Evolutionary conservation across 1,284 basidiomycete genomes (phyloP).

Genomic region (Cystobasidium pallidum): DNA sequence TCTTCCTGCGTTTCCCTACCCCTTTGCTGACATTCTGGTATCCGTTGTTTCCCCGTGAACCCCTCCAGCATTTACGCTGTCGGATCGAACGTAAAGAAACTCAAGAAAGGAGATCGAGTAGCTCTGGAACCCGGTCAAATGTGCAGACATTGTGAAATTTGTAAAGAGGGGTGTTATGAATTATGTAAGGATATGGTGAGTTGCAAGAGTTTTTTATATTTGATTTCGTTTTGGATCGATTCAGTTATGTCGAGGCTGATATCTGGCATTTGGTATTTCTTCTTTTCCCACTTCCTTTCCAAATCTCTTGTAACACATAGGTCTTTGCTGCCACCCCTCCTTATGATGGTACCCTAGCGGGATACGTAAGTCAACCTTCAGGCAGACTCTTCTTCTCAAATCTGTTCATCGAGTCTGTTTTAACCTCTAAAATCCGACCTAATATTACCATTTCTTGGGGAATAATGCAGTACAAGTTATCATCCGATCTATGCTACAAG

Average conservation of each 20-base stretch:
- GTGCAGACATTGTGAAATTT: slow-evolving; percentile 61
- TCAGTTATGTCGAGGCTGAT: no score
- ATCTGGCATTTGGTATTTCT: not conserved
- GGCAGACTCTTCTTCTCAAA: not conserved
- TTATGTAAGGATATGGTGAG: slow-evolving; percentile 53
- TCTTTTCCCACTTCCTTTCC: no score
- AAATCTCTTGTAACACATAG: not conserved
- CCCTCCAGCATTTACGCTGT: slow-evolving; percentile 60
- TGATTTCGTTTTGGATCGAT: not conserved
- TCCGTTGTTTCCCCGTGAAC: no score
- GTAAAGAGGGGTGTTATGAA: slow-evolving; percentile 62
- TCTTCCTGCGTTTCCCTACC: no score
- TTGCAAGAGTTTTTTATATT: not conserved
- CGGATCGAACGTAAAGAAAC: slow-evolving; percentile 69
- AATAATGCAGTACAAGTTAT: slow-evolving; percentile 64
- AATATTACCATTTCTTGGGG: not conserved
- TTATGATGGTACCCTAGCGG: slow-evolving; percentile 80
- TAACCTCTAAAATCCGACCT: no score
- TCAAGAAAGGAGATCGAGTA: slow-evolving; percentile 82
- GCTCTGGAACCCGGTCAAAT: slow-evolving; percentile 63
- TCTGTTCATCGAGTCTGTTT: no score
- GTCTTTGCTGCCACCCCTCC: slow-evolving; percentile 77
- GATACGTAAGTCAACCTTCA: slow-evolving; percentile 58
- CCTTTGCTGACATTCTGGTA: no score
- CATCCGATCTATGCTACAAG: slow-evolving; percentile 69